Base-by-base conservation (phyloP, 148 eudicot genomes). In the Spergularia bocconei region DNA sequence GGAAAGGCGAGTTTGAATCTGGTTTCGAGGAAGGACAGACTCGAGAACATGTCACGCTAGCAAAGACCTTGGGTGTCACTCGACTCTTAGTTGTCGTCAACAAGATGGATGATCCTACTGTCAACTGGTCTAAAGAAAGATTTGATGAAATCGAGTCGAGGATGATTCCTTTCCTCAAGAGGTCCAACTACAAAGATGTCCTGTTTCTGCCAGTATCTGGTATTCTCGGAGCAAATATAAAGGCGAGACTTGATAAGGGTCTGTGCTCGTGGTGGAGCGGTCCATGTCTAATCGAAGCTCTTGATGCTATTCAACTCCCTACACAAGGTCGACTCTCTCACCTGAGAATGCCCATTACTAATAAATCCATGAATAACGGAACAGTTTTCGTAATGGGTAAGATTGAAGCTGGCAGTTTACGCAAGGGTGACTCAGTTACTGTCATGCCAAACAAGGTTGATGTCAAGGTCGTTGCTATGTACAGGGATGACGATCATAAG, bases 1-100 rank as follows among this genome's bases (percentile, higher is more conserved):
- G 99, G 12, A 96, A 92, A 85, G 99, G 99, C 20, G 99, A 96
- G 85, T 96, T 96, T 85, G 99, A 96, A 88, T 89, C 99, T 73
- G 99, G 99, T 51, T 96, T 84, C 80, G 99, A 95, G 78, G 89
- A 87, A 85, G 99, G 99, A 63, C 98, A 92, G 86, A 96, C 99
- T 57, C 92, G 98, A 48, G 99, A 96, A 70, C 99, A 96, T 79
- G 98, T 96, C 59, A 85, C 82, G 82, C 98, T 96, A 56, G 98
- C 98, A 68, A 96, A 96, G 85, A 96, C 99, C 36, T 75, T 96
- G 78, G 99, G 99, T 81, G 99, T 96, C 64, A 79, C 93, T 52
- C 92, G 91, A 84, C 82, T 96, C 73, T 73, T 96, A 16, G 91
- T 96, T 57, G 99, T 89, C 63, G 91, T 96, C 44, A 96, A 91